phyloP scores from a whole-genome alignment of 805 yeast species.

The Brettanomyces bruxellensis region DNA sequence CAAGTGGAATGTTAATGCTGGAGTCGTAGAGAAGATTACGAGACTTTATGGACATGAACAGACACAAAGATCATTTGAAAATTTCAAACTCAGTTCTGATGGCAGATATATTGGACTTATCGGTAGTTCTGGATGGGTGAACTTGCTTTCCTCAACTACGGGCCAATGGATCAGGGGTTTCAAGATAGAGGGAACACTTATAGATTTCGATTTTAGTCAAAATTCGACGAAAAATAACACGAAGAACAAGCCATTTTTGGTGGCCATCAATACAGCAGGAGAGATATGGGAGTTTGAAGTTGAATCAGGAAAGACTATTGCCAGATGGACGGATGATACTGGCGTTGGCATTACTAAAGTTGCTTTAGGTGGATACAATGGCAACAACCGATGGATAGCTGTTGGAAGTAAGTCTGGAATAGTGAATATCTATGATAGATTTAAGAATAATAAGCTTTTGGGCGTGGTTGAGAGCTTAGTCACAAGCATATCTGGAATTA shows the following conservation, averaged over 20 bases:
- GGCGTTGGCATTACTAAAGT: conserved; percentile 78
- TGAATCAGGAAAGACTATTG: conserved; percentile 37
- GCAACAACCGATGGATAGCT: conserved; percentile 71
- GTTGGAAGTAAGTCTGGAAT: conserved; percentile 84
- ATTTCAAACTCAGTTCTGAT: conserved; percentile 65
- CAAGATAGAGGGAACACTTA: conserved; percentile 78
- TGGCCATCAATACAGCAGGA: conserved; percentile 64
- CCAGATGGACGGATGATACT: conserved; percentile 78
- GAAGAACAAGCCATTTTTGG: conserved; percentile 34
- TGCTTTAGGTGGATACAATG: conserved; percentile 51
- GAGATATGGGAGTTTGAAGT: conserved; percentile 84
- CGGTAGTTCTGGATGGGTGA: conserved; percentile 90
- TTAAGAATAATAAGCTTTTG: conserved; percentile 37
- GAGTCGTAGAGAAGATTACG: conserved; percentile 70
- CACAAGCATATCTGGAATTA: conserved; percentile 65
- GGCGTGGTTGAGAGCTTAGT: conserved; percentile 70
- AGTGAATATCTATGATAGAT: conserved; percentile 75
- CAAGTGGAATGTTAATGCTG: conserved; percentile 68
- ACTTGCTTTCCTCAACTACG: conserved; percentile 61
- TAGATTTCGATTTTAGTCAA: conserved; percentile 65
- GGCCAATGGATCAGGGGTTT: conserved; percentile 87
- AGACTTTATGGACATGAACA: conserved; percentile 88
- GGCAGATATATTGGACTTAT: conserved; percentile 67
- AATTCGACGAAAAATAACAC: conserved; percentile 14
- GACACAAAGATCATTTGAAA: conserved; percentile 79